Evolutionary conservation across 345 rosid genomes (phyloP).

Genomic region (Eucalyptus polyanthemos): DNA sequence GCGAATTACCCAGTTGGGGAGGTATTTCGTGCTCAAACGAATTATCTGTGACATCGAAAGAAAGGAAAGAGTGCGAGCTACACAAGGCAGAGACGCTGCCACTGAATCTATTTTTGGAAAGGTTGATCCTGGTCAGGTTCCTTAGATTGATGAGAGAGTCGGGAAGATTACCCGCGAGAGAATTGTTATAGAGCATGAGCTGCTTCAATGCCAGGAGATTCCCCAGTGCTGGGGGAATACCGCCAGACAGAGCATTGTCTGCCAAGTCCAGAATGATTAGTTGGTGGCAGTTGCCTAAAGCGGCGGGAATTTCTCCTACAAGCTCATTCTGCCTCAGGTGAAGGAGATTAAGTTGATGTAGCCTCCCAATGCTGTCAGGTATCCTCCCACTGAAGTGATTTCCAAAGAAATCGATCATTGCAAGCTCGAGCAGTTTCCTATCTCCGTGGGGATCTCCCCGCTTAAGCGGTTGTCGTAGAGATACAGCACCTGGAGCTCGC

Average conservation of each 20-base stretch:
- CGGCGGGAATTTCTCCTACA: slow-evolving; percentile 50
- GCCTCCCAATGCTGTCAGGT: slow-evolving; percentile 45
- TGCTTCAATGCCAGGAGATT: slow-evolving; percentile 40
- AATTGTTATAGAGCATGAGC: slow-evolving; percentile 91
- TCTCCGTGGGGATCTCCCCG: slow-evolving; percentile 68
- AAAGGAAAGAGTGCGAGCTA: slow-evolving; percentile 53
- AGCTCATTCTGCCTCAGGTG: slow-evolving; percentile 81
- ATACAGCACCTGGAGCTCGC: slow-evolving; percentile 43
- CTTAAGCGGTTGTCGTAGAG: slow-evolving; percentile 65
- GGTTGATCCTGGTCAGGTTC: slow-evolving; percentile 81
- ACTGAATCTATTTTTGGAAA: slow-evolving; percentile 55
- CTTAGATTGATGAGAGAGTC: slow-evolving; percentile 35
- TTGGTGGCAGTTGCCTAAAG: slow-evolving; percentile 62
- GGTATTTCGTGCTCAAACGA: slow-evolving; percentile 59
- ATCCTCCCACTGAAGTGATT: slow-evolving; percentile 66
- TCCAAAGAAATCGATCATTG: slow-evolving; percentile 73
- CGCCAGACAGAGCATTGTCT: slow-evolving; percentile 61
- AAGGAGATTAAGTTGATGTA: slow-evolving; percentile 46
- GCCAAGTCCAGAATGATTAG: slow-evolving; percentile 78
- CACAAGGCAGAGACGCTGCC: slow-evolving; percentile 63
- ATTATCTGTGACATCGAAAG: slow-evolving; percentile 79
- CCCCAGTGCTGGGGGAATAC: slow-evolving; percentile 39
- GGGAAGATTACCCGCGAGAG: slow-evolving; percentile 69
- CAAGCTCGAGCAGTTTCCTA: slow-evolving; percentile 73
- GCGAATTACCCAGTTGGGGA: slow-evolving; percentile 62